phyloP scores from a whole-genome alignment of 352 stramenopile genomes.

The Pythium aphanidermatum region DNA sequence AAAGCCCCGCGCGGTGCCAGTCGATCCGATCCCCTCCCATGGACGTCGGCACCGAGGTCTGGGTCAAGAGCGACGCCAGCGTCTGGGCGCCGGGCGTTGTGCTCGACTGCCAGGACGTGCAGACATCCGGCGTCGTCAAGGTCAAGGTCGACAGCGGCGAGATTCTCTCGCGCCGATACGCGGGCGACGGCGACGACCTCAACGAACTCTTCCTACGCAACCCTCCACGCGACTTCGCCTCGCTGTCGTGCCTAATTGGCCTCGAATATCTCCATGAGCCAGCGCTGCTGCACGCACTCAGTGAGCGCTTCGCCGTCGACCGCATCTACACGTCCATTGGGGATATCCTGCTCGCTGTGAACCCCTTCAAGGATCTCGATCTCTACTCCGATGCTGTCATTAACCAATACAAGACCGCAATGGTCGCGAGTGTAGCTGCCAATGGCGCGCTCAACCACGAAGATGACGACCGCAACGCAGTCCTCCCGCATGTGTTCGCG shows the following conservation, averaged over 20 bases:
- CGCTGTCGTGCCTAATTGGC: conserved; percentile 59
- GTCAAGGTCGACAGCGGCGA: conserved; percentile 36
- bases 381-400: conserved; percentile 60
- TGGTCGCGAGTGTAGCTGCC: conserved; percentile 16
- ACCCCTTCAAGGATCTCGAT: conserved; percentile 72
- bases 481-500: conserved; percentile 87
- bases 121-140: conserved; percentile 29
- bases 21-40: conserved; percentile 37
- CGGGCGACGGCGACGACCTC: conserved; percentile 25
- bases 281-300: conserved; percentile 72
- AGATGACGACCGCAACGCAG: neutral
- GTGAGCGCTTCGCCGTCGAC: conserved; percentile 64
- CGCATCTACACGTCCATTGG: conserved; percentile 87
- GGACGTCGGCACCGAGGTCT: conserved; percentile 81
- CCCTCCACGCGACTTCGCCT: conserved; percentile 39
- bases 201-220: conserved; percentile 70
- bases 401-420: conserved; percentile 57
- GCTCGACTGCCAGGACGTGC: conserved; percentile 51
- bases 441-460: conserved; percentile 4
- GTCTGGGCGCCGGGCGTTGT: conserved; percentile 70
- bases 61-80: conserved; percentile 54
- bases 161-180: conserved; percentile 32
- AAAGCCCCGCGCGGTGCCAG: too few relatives aligned
- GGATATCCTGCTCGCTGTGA: conserved; percentile 79
- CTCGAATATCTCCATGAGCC: conserved; percentile 84